Evolutionary conservation across 306 rosid genomes (phyloP).

Genomic region (Glycine soja): DNA sequence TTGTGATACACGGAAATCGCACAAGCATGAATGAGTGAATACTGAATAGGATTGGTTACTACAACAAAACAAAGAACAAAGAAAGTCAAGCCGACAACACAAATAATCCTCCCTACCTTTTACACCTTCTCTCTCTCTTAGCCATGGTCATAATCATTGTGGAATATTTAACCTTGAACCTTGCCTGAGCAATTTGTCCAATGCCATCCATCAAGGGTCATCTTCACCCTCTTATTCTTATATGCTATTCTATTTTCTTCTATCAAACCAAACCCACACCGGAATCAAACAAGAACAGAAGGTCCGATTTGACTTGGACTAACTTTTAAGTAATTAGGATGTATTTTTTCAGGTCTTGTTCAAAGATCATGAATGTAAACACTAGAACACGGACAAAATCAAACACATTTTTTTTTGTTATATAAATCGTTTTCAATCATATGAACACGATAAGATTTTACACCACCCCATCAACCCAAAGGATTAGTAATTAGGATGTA

Average conservation of each 20-base stretch:
- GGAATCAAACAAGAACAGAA: background rate
- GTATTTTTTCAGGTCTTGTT: no score
- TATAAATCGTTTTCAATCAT: no score
- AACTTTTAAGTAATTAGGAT: background rate
- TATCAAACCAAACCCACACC: conserved; percentile 15
- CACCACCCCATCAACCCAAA: no score
- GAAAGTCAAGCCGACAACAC: conserved; percentile 42
- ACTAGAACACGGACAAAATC: no score
- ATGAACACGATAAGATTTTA: no score
- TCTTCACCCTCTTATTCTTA: conserved; percentile 18
- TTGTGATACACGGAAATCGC: conserved; percentile 39
- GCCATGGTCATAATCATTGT: conserved; percentile 46
- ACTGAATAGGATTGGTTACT: background rate
- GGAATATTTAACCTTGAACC: conserved; percentile 46
- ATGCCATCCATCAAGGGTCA: conserved; percentile 41
- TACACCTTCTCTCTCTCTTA: conserved; percentile 43
- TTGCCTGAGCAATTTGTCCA: conserved; percentile 23
- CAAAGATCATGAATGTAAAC: no score
- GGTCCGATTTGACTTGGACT: conserved; percentile 46
- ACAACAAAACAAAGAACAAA: background rate
- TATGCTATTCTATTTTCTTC: conserved; percentile 28
- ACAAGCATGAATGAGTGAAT: background rate
- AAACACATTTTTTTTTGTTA: no score
- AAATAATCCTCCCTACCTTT: conserved; percentile 31
- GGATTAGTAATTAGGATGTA: background rate